Base-by-base conservation (phyloP, 2,329 filamentous ascomycete species). In the Xylaria sp. region DNA sequence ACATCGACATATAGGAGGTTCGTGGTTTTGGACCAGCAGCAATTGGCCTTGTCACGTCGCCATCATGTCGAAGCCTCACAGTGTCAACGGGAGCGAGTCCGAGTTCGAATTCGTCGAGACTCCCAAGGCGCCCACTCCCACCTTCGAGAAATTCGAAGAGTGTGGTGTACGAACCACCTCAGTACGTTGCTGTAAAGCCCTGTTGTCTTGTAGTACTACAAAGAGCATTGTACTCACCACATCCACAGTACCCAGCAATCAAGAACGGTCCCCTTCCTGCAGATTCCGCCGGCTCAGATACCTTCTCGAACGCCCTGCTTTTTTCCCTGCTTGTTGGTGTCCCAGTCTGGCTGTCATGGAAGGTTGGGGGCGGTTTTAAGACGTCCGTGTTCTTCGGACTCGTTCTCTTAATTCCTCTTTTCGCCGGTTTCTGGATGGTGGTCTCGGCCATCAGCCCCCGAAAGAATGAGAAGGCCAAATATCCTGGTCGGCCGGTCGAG, bases 201-300 rank as follows among this genome's bases (percentile, higher is more conserved):
- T 40, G 6, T 15, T 33, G 38, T 33, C 53, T 35, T 40, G 38
- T 29, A 17, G n/a, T 40, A 33, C 35, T 21, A 38, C 6, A 49
- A 21, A 31, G 43, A 31, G 48, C 17, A n/a, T 10, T 52, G 10
- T n/a, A 41, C 65, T 71, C 46, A 69, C 52, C 41, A 10, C 44
- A 23, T 27, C 41, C 68, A 63, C 73, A 96, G 93, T 94, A 87
- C 73, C 90, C 92, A 31, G 81, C 92, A 64, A 98, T 98, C 80
- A 91, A 96, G 76, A 98, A 98, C 87, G 91, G 89, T 49, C 93
- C 95, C 67, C 87, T 98, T 43, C 95, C 95, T 37, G 94, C 93
- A 68, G 95, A 99, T 77, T 91, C 87, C 52, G 81, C 92, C 53
- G 91, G 93, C 68, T 88, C 85, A 77, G 92, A 96, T 70, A 88